Conservation (phyloP, 352 stramenopile genomes). For the Pythium dissotocum region DNA sequence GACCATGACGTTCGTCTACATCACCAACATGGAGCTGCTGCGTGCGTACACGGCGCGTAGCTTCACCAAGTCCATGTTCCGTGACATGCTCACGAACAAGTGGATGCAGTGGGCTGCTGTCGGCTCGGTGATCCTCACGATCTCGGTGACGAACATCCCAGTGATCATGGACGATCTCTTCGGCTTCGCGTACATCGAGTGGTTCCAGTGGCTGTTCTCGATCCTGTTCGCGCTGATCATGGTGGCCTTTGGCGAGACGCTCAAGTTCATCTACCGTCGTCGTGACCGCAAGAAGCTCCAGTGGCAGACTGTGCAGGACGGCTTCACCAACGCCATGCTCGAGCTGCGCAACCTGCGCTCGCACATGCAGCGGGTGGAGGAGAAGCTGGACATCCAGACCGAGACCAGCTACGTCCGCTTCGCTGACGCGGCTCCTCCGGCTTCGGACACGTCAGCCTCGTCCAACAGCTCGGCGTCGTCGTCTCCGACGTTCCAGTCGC, state of each 20-base stretch:
- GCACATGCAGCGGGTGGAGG: slow-evolving; percentile 63
- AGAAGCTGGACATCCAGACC: slow-evolving; percentile 53
- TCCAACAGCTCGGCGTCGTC: slow-evolving; percentile 39
- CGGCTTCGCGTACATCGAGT: slow-evolving; percentile 67
- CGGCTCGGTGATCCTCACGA: slow-evolving; percentile 55
- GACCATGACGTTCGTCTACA: slow-evolving; percentile 80
- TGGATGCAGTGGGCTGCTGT: slow-evolving; percentile 76
- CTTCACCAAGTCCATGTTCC: slow-evolving; percentile 75
- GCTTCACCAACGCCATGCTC: slow-evolving; percentile 45
- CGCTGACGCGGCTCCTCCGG: slow-evolving; percentile 8
- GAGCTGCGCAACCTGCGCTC: slow-evolving; percentile 62
- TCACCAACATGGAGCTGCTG: slow-evolving; percentile 77
- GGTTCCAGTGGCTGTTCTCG: slow-evolving; percentile 75
- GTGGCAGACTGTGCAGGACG: slow-evolving; percentile 41
- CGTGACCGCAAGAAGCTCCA: slow-evolving; percentile 49
- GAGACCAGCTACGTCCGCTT: slow-evolving; percentile 43
- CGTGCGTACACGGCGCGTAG: slow-evolving; percentile 75
- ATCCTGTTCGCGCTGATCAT: slow-evolving; percentile 70
- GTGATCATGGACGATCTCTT: slow-evolving; percentile 69
- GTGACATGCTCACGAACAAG: slow-evolving; percentile 76
- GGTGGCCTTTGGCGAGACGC: slow-evolving; percentile 64
- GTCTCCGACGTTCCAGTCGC: slow-evolving; percentile 24
- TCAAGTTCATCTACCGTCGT: slow-evolving; percentile 65
- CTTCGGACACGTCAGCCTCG: slow-evolving; percentile 58
- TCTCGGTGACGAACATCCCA: slow-evolving; percentile 71